phyloP scores from a whole-genome alignment of 345 rosid species.

The Citrus trifoliata region DNA sequence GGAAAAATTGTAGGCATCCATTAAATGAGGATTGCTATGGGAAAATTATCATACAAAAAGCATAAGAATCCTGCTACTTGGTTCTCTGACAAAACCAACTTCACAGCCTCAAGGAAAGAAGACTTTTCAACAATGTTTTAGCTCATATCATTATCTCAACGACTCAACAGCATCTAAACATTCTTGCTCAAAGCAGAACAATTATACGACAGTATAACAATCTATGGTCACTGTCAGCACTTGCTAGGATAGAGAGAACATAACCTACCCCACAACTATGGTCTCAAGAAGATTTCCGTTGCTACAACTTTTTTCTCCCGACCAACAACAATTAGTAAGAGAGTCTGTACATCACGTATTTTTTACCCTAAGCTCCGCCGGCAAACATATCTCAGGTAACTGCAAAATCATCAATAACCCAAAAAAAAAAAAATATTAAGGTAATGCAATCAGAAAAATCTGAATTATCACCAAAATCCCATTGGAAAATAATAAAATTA shows the following conservation, averaged over 20 bases:
- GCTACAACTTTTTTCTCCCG: not conserved
- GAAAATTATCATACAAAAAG: conserved; percentile 25
- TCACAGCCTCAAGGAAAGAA: conserved; percentile 15
- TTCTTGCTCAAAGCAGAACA: not conserved
- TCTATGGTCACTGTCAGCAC: conserved; percentile 13
- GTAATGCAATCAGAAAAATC: not conserved
- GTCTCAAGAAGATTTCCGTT: conserved; percentile 15
- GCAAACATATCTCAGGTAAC: conserved; percentile 14
- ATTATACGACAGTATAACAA: not conserved
- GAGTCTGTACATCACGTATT: conserved; percentile 16
- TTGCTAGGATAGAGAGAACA: conserved; percentile 12
- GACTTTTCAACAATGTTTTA: conserved; percentile 9
- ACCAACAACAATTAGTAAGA: conserved; percentile 9
- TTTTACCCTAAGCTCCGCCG: conserved; percentile 2
- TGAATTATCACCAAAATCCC: not conserved
- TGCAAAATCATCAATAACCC: conserved; percentile 21
- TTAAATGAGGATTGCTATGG: conserved; percentile 16
- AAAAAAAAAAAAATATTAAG: not conserved
- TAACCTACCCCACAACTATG: not conserved
- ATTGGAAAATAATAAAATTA: conserved; percentile 1
- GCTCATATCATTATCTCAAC: conserved; percentile 20
- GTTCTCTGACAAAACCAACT: conserved; percentile 22
- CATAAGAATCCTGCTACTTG: conserved; percentile 8
- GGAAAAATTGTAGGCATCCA: conserved; percentile 19
- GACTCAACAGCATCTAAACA: conserved; percentile 13